These are phyloP conservation scores for Candida nanaspora DNA, from an alignment of 805 yeast genomes.

Conservation along the genomic window DNA sequence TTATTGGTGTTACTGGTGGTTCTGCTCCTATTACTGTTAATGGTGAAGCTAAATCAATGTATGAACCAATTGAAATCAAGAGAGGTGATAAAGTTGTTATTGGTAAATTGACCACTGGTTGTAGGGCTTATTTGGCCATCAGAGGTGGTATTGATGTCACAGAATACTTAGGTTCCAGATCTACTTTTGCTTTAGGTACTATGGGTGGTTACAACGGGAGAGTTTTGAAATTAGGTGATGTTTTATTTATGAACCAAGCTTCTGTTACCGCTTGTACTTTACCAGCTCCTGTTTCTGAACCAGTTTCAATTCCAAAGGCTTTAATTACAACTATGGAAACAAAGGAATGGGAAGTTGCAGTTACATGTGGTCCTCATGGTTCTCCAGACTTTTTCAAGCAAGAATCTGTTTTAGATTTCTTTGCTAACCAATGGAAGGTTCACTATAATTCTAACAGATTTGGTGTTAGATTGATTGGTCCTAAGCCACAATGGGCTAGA, in stretches of 20 bases:
- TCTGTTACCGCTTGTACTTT: slow-evolving; percentile 57
- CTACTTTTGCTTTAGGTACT: slow-evolving; percentile 90
- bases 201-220: slow-evolving; percentile 96
- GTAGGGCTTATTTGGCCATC: slow-evolving; percentile 84
- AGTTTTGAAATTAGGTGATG: slow-evolving; percentile 87
- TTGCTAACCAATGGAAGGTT: slow-evolving; percentile 79
- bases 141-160: slow-evolving; percentile 93
- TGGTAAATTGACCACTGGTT: slow-evolving; percentile 78
- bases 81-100: slow-evolving; percentile 74
- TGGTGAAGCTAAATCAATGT: slow-evolving; percentile 48
- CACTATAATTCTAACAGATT: slow-evolving; percentile 96
- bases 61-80: slow-evolving; percentile 64
- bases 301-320: slow-evolving; percentile 46
- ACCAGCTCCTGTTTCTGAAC: slow-evolving; percentile 66
- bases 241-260: slow-evolving; percentile 78
- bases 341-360: slow-evolving; percentile 78
- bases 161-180: slow-evolving; percentile 90
- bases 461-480: slow-evolving; percentile 92
- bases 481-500: slow-evolving; percentile 97
- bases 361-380: slow-evolving; percentile 97
- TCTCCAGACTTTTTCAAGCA: slow-evolving; percentile 87
- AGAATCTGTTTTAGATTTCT: slow-evolving; percentile 72
- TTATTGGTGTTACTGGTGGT: slow-evolving; percentile 88
- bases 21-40: slow-evolving; percentile 58
- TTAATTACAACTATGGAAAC: slow-evolving; percentile 48